phyloP scores from a whole-genome alignment of 2,329 filamentous ascomycete species.

The Epichloe aotearoae region DNA sequence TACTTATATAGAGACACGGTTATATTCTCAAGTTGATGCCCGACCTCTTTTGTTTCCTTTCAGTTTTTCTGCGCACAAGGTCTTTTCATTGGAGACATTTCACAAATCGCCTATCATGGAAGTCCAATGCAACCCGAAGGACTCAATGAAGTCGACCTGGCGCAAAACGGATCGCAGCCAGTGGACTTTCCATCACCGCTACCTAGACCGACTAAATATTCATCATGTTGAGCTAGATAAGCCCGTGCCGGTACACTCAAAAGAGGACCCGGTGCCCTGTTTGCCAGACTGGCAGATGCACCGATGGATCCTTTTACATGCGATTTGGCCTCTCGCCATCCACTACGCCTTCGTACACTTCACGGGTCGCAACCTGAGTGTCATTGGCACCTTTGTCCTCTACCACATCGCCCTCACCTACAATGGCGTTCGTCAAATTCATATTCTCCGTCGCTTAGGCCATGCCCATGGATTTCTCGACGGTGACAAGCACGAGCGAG shows the following conservation, averaged over 20 bases:
- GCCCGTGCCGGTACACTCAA: conserved; percentile 16
- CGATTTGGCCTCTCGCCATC: not conserved
- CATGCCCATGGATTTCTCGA: conserved; percentile 17
- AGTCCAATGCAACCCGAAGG: conserved; percentile 8
- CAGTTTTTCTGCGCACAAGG: too few species aligned
- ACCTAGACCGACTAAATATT: conserved; percentile 8
- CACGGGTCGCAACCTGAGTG: conserved; percentile 11
- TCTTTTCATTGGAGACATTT: not conserved
- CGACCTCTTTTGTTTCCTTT: not conserved
- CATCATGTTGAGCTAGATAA: conserved; percentile 9
- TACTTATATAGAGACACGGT: not conserved
- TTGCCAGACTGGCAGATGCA: conserved; percentile 16
- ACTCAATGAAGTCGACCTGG: conserved; percentile 14
- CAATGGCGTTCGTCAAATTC: conserved; percentile 18
- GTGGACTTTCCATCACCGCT: conserved; percentile 10
- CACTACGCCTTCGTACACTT: conserved; percentile 14
- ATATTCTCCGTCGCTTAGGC: conserved; percentile 17
- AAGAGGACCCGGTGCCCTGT: conserved; percentile 19
- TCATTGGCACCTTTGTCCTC: conserved; percentile 7
- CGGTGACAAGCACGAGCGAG: conserved; percentile 19
- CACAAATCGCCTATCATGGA: not conserved
- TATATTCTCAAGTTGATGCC: not conserved
- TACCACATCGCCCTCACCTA: conserved; percentile 19
- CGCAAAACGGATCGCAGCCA: conserved; percentile 5
- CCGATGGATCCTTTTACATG: conserved; percentile 17